Percentiles rank a stretch among this genome's conserved stretches.
Evolutionary conservation across 768 basidiomycete genomes (phyloP).

Genomic region (Collybia nuda): DNA sequence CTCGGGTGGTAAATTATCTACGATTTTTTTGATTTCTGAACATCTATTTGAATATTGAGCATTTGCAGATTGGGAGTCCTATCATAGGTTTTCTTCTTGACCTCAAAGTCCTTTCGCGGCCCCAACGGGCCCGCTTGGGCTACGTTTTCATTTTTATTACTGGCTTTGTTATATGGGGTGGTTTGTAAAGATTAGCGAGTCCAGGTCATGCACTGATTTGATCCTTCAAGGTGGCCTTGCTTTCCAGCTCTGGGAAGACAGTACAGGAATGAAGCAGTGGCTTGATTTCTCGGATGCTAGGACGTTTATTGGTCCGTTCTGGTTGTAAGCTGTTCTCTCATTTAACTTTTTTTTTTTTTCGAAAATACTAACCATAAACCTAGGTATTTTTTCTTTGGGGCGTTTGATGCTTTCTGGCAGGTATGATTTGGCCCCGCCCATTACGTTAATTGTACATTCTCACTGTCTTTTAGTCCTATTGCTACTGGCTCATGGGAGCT

Average conservation of each 20-base stretch:
- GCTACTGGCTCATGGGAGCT: conserved; percentile 29
- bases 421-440: conserved; percentile 3
- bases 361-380: background rate
- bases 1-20: conserved; percentile 21
- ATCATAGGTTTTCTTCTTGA: conserved; percentile 23
- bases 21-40: too few species aligned
- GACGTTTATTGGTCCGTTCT: conserved; percentile 24
- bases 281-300: conserved; percentile 20
- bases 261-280: conserved; percentile 22
- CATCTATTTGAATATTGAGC: background rate
- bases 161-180: conserved; percentile 26
- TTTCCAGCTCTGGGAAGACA: conserved; percentile 26
- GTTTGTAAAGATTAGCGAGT: conserved; percentile 6
- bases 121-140: conserved; percentile 22
- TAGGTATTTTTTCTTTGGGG: conserved; percentile 28
- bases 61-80: conserved; percentile 20
- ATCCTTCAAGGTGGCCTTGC: conserved; percentile 18
- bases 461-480: conserved; percentile 17
- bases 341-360: background rate
- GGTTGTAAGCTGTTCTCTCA: conserved; percentile 17
- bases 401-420: conserved; percentile 31
- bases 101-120: conserved; percentile 24
- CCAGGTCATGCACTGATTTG: background rate
- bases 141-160: conserved; percentile 22
- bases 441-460: too few species aligned